phyloP scores from a whole-genome alignment of 768 basidiomycete species.

The Mycena floridula region DNA sequence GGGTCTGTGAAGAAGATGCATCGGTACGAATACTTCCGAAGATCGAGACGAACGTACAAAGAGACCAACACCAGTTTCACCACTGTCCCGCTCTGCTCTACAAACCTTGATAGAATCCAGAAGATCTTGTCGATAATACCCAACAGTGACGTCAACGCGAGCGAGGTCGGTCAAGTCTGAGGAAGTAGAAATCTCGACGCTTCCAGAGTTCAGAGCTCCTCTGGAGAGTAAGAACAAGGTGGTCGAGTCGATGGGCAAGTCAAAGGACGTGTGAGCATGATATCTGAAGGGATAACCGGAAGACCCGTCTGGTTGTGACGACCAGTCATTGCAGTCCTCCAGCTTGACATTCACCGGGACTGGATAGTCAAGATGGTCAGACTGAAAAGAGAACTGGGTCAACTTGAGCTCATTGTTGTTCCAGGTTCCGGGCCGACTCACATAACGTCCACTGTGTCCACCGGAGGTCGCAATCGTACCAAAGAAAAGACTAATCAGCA shows the following conservation, averaged over 20 bases:
- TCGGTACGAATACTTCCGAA: no score
- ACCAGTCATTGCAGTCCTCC: background rate
- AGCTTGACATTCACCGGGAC: background rate
- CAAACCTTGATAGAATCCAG: slow-evolving; percentile 25
- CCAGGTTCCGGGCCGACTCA: no score
- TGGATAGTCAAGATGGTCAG: background rate
- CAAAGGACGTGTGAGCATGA: slow-evolving; percentile 9
- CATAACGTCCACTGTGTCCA: background rate
- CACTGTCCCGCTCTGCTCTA: slow-evolving; percentile 16
- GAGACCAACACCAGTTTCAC: slow-evolving; percentile 27
- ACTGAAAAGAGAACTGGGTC: no score
- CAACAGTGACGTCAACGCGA: slow-evolving; percentile 19
- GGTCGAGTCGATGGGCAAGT: slow-evolving; percentile 17
- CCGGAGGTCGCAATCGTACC: background rate
- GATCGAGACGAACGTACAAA: slow-evolving; percentile 21
- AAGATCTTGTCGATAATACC: slow-evolving; percentile 12
- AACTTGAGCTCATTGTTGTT: no score
- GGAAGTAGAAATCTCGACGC: slow-evolving; percentile 20
- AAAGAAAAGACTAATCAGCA: slow-evolving; percentile 4
- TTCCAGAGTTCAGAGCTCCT: slow-evolving; percentile 19
- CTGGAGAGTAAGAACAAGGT: slow-evolving; percentile 22
- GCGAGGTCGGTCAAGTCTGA: slow-evolving; percentile 14
- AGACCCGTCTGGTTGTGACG: no score
- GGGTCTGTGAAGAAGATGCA: slow-evolving; percentile 24
- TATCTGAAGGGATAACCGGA: slow-evolving; percentile 9